phyloP scores from a whole-genome alignment of 2,329 filamentous ascomycete species.

The Sarocladium strictum region DNA sequence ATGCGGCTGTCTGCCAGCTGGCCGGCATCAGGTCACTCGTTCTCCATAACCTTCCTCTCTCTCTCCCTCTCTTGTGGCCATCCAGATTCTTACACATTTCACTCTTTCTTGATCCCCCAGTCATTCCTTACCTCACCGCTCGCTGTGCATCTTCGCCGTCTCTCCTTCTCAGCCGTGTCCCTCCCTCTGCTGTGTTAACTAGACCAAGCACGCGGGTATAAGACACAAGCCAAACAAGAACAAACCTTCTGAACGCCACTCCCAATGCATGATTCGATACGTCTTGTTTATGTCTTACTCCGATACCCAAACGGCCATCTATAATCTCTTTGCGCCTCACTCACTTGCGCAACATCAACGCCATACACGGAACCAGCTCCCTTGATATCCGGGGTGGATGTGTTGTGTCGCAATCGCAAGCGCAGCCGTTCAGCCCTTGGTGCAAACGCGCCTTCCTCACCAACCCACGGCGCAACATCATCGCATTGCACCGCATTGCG shows the following conservation, averaged over 20 bases:
- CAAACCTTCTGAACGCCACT: not conserved
- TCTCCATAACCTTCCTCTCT: not conserved
- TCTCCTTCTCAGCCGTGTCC: not conserved
- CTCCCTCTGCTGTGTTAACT: not conserved
- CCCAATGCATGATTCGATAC: not conserved
- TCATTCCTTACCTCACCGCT: not conserved
- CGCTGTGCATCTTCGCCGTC: not conserved
- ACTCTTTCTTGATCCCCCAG: not conserved
- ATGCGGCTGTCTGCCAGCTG: conserved; percentile 10
- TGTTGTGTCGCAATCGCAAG: too few species aligned
- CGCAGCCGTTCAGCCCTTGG: too few species aligned
- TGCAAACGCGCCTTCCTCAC: not conserved
- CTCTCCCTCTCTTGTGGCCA: conserved; percentile 11
- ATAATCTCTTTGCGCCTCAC: conserved; percentile 6
- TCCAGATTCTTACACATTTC: conserved; percentile 18
- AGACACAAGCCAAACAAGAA: not conserved
- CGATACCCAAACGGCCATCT: not conserved
- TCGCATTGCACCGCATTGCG: not conserved
- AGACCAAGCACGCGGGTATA: not conserved
- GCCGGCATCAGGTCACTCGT: conserved; percentile 8
- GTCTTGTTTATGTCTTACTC: conserved; percentile 7
- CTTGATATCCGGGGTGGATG: too few species aligned
- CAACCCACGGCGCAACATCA: not conserved
- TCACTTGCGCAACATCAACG: not conserved
- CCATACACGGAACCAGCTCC: not conserved